Conservation (phyloP, 1,139 yeast genomes). For the Hemisphaericaspora subhashii region DNA sequence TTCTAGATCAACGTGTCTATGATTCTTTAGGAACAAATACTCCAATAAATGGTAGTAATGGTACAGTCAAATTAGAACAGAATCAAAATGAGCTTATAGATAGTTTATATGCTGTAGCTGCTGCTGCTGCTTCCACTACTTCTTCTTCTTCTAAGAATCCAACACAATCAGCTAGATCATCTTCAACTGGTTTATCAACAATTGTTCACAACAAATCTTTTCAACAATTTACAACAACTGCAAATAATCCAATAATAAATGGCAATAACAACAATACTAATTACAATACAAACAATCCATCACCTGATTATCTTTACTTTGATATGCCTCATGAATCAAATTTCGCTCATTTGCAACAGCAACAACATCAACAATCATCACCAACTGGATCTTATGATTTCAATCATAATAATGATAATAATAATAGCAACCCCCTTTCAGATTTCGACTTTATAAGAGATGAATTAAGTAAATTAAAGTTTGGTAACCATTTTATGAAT, state of each 20-base stretch:
- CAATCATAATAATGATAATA: constrained; percentile 1
- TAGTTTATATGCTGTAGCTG: constrained; percentile 15
- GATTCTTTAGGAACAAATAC: constrained; percentile 35
- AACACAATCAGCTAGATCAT: background rate
- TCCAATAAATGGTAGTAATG: constrained; percentile 18
- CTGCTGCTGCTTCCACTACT: constrained; percentile 2
- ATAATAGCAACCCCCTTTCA: constrained; percentile 7
- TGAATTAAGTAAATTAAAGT: constrained; percentile 54
- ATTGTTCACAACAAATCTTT: background rate
- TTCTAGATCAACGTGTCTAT: constrained; percentile 56
- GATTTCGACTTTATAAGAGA: constrained; percentile 39
- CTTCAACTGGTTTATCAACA: background rate
- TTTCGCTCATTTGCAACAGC: constrained; percentile 5
- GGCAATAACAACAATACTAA: constrained; percentile 5
- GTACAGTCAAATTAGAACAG: constrained; percentile 16
- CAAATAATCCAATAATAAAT: too few relatives aligned
- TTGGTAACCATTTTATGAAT: constrained; percentile 49
- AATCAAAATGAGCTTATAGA: constrained; percentile 16
- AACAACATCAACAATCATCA: constrained; percentile 5
- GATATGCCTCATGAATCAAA: constrained; percentile 19
- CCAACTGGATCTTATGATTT: too few relatives aligned
- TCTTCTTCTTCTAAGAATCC: background rate
- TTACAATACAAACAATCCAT: constrained; percentile 6
- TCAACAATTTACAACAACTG: background rate
- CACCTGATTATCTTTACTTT: constrained; percentile 22